These are phyloP conservation scores for Ottelia alismoides DNA, from an alignment of 106 monocot genomes.

Conservation along the genomic window DNA sequence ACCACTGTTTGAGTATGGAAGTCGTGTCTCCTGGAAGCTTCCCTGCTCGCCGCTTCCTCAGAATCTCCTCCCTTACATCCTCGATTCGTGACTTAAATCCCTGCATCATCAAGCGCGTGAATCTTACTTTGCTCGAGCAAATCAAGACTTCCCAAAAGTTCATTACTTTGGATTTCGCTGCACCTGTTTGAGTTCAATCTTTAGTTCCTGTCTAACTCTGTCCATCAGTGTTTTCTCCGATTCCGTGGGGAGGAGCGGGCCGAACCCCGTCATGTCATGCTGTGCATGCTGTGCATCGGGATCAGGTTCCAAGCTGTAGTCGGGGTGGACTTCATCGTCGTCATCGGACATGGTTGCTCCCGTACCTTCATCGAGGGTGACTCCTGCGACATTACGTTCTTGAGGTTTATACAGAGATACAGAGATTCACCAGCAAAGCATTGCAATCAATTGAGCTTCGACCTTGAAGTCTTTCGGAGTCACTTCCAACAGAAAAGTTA, in stretches of 20 bases:
- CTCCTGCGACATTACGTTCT: too few species aligned
- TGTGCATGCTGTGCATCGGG: slow-evolving; percentile 33
- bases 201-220: slow-evolving; percentile 76
- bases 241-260: too few species aligned
- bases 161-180: not conserved
- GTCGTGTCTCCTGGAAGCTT: slow-evolving; percentile 90
- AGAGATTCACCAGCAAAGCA: too few species aligned
- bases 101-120: slow-evolving; percentile 12
- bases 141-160: not conserved
- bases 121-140: not conserved
- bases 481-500: too few species aligned
- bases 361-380: slow-evolving; percentile 62
- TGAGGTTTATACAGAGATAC: too few species aligned
- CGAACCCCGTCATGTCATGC: slow-evolving; percentile 66
- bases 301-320: slow-evolving; percentile 27
- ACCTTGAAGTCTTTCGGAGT: too few species aligned
- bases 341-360: slow-evolving; percentile 94
- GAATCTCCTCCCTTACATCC: slow-evolving; percentile 88
- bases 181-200: slow-evolving; percentile 79
- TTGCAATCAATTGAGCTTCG: too few species aligned
- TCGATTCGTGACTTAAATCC: slow-evolving; percentile 77
- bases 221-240: slow-evolving; percentile 77
- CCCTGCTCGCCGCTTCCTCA: slow-evolving; percentile 84
- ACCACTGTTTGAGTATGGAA: slow-evolving; percentile 86
- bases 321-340: slow-evolving; percentile 52